Conservation (phyloP, 371 early-diverging fungal genomes). For the Mucor racemosus region DNA sequence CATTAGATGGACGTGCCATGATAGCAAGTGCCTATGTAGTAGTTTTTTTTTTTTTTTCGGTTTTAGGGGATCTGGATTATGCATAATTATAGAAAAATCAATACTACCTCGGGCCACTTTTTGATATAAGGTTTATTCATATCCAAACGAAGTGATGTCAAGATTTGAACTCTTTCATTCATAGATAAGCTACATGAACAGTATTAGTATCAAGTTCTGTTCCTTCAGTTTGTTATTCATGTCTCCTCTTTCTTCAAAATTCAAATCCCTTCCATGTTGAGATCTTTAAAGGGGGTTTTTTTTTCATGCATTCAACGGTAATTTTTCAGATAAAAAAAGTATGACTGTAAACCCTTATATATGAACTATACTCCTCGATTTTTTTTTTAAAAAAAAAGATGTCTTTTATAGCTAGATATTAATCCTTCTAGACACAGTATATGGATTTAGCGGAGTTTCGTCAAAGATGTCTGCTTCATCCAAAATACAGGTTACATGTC, state of each 20-base stretch:
- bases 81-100: not conserved
- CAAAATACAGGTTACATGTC: too few relatives aligned
- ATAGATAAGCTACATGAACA: conserved; percentile 30
- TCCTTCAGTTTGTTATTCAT: too few relatives aligned
- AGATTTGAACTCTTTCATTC: conserved; percentile 65
- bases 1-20: conserved; percentile 78
- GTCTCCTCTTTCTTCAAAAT: not conserved
- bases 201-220: not conserved
- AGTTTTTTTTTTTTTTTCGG: not conserved
- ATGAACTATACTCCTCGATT: too few relatives aligned
- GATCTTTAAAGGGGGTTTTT: too few relatives aligned
- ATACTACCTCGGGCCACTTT: conserved; percentile 80
- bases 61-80: not conserved
- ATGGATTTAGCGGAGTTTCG: too few relatives aligned
- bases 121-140: conserved; percentile 73
- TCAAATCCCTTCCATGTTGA: not conserved
- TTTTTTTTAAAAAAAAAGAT: too few relatives aligned
- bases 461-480: too few relatives aligned
- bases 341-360: too few relatives aligned
- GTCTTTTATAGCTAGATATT: too few relatives aligned
- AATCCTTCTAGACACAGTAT: too few relatives aligned
- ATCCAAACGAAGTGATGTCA: conserved; percentile 71
- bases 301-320: too few relatives aligned
- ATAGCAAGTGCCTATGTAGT: conserved; percentile 73
- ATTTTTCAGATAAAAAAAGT: too few relatives aligned